Percentiles rank a stretch among this genome's conserved stretches.
These are phyloP conservation scores for Cercospora zeina DNA, from an alignment of 2,329 filamentous ascomycete genomes.

Conservation along the genomic window DNA sequence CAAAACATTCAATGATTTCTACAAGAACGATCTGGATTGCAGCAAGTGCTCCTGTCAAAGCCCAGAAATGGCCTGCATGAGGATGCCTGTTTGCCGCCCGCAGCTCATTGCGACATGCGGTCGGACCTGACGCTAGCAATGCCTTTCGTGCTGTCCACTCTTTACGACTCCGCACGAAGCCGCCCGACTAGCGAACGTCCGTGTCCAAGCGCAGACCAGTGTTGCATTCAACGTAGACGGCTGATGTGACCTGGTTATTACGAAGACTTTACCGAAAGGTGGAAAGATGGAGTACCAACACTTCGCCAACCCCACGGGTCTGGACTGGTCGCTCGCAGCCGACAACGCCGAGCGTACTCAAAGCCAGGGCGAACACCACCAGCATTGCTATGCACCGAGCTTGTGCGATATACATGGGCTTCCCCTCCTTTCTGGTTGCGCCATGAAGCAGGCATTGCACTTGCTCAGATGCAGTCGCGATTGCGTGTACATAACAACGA, in stretches of 20 bases:
- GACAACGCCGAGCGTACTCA: not conserved
- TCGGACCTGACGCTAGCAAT: not conserved
- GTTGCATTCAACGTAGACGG: not conserved
- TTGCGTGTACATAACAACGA: not conserved
- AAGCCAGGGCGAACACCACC: not conserved
- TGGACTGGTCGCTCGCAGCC: slow-evolving; percentile 1
- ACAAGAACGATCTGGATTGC: not conserved
- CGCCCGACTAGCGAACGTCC: not conserved
- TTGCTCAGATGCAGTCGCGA: not conserved
- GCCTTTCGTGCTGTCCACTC: not conserved
- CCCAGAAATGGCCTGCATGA: not conserved
- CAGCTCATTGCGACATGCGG: not conserved
- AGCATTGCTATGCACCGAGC: slow-evolving; percentile 1
- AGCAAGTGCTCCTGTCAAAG: not conserved
- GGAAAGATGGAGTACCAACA: not conserved
- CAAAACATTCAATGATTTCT: not conserved
- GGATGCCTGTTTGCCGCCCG: not conserved
- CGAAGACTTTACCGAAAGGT: not conserved
- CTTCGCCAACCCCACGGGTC: not conserved
- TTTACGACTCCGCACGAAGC: not conserved
- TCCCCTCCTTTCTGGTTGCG: not conserved
- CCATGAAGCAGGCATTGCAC: not conserved
- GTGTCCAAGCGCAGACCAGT: not conserved
- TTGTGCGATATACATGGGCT: not conserved
- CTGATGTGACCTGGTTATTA: not conserved